Evolutionary conservation across 106 monocot species (phyloP).

Genomic region (Allium cepa): DNA sequence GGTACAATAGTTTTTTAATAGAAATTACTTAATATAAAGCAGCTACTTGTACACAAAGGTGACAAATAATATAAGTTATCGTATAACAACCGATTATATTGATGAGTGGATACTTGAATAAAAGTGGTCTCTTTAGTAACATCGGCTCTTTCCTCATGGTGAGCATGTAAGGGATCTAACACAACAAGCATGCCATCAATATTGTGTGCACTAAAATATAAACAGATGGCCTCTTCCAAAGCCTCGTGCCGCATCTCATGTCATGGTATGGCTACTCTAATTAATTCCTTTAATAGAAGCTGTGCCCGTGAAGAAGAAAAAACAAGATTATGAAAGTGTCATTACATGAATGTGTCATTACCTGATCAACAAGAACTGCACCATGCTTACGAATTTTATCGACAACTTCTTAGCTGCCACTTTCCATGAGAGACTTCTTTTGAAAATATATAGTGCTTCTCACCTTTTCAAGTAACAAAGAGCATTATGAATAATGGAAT

Average conservation of each 20-base stretch:
- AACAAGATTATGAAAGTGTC: slow-evolving; percentile 1
- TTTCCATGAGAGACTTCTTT: too few species aligned
- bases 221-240: slow-evolving; percentile 94
- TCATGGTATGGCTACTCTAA: slow-evolving; percentile 97
- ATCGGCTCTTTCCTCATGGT: slow-evolving; percentile 3
- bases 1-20: too few species aligned
- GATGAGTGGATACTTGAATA: slow-evolving; percentile 27
- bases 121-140: too few species aligned
- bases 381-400: slow-evolving; percentile 48
- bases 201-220: slow-evolving; percentile 84
- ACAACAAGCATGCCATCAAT: slow-evolving; percentile 91
- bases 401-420: too few species aligned
- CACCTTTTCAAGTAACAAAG: too few species aligned
- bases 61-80: too few species aligned
- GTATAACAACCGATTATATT: too few species aligned
- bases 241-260: slow-evolving; percentile 99
- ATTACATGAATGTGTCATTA: slow-evolving; percentile 50
- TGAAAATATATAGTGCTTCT: too few species aligned
- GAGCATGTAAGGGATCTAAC: slow-evolving; percentile 79
- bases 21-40: too few species aligned
- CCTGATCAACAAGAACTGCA: slow-evolving; percentile 95
- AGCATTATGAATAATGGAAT: too few species aligned
- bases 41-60: too few species aligned
- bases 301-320: slow-evolving; percentile 53
- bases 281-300: slow-evolving; percentile 95